Evolutionary conservation across 331 rosid species (phyloP).

Genomic region (Rhamnella rubrinervis): DNA sequence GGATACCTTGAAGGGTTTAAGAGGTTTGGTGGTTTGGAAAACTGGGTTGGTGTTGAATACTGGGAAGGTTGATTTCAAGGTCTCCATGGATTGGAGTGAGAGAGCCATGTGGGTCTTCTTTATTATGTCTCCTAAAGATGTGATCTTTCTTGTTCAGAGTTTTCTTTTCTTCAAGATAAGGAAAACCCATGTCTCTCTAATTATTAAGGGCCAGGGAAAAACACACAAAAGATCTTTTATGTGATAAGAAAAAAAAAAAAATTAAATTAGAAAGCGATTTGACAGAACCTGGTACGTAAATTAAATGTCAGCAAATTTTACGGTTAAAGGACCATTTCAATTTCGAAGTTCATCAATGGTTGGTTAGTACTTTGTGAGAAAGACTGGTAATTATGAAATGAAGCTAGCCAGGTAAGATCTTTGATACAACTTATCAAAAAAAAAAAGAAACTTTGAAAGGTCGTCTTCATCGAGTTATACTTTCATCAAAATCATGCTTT

Average conservation of each 20-base stretch:
- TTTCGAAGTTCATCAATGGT: neutral
- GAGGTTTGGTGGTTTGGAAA: constrained; percentile 20
- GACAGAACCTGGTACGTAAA: constrained; percentile 8
- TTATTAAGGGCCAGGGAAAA: constrained; percentile 5
- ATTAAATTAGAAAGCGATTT: constrained; percentile 1
- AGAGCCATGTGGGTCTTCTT: neutral
- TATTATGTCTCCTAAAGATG: neutral
- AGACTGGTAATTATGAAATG: too few species aligned
- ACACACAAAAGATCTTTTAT: too few species aligned
- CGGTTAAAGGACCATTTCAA: neutral
- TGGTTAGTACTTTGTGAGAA: too few species aligned
- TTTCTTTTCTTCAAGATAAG: constrained; percentile 3
- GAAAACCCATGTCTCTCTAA: neutral
- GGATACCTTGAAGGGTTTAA: constrained; percentile 46
- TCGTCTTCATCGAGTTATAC: too few species aligned
- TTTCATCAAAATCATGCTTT: too few species aligned
- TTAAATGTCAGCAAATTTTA: constrained; percentile 1
- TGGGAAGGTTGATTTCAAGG: constrained; percentile 54
- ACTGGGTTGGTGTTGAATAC: constrained; percentile 47
- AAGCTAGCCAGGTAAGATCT: too few species aligned
- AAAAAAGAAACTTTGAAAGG: too few species aligned
- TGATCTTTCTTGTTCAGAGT: neutral
- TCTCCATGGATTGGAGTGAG: constrained; percentile 40
- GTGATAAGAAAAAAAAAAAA: neutral
- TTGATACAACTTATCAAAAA: too few species aligned